Base-by-base conservation (phyloP, 75 land plant genomes). In the Picea glauca region DNA sequence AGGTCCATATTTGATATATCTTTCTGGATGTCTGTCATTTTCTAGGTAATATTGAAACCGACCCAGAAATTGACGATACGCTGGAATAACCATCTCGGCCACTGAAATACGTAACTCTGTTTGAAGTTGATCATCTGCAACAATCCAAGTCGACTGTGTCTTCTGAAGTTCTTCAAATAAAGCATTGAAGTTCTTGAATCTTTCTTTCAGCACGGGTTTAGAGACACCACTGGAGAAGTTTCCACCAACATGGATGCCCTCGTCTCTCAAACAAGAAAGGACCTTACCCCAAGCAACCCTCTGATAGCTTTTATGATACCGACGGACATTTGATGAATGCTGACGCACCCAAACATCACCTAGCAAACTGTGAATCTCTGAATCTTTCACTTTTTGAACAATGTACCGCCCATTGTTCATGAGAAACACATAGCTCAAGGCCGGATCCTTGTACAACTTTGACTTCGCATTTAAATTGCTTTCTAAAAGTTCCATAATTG, bases 91-190 rank as follows among this genome's bases (percentile, higher is more conserved):
- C 84, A 92, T 83, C 13, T 89, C 91, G 15, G 91, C 79, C 17
- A 94, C 74, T 15, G 97, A 94, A 4, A 94, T 87, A 72, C 90
- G 54, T n/a, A 94, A 88, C 88, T 94, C 97, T 57, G 92, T 87
- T 70, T 84, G 85, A 68, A 94, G 86, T 81, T 92, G 97, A 73
- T 85, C 88, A 59, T 94, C 97, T 75, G 85, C 83, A 59, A 94
- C 93, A 23, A 85, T 80, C 97, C 97, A 94, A 11, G 82, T 40
- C 79, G 90, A 87, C 78, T 94, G 97, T 20, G 91, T 84, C 85
- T 78, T 85, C 70, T 88, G 87, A 8, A 93, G 90, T 77, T 94
- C 94, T 68, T 94, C 97, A 72, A 94, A 90, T 77, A 87, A 62
- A 5, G 81, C 74, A 33, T 89, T 94, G 84, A 94, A 94, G 62